Evolutionary conservation across 192 early-diverging fungal genomes (phyloP), one percentile per base, ranked within the genome.

Genomic region (Backusella parvicylindrica): DNA sequence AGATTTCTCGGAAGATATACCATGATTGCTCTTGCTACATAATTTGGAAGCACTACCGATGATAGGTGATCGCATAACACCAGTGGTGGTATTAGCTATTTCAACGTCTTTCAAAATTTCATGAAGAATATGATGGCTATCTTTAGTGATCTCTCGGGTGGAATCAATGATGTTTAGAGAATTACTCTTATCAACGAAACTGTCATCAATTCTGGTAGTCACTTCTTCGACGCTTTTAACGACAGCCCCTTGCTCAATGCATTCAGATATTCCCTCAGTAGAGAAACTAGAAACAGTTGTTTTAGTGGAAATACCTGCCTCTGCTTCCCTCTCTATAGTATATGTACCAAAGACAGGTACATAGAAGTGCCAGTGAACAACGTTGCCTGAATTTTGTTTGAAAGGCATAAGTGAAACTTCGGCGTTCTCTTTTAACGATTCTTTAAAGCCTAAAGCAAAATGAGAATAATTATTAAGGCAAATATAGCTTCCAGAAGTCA

Each of bases 331-430:
- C 6, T 31, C 37, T 23, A 36, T 4, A 23, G 70, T 37, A n/a
- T 23, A 41, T 16, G 37, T 64, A 26, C 76, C 76, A 77, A 77
- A 77, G n/a, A 77, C 64, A 37, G 76, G 76, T 9, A 67, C 49
- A 72, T 70, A 71, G 70, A 77, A 77, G 6, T 23, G 65, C 76
- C 76, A 77, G 11, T 28, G 18, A 31, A 77, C 35, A 7, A 30
- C 28, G 1, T 37, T 64, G 30, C 23, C n/a, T 43, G 41, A 12
- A 16, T 13, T 32, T 26, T 74, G n/a, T 30, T 72, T 23, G 9
- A 26, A 16, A 16, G 38, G 5, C 7, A 70, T 41, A 21, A 74
- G 38, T 13, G 32, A 18, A n/a, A 74, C 38, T 41, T 53, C 38
- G 1, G 41, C 33, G 13, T 31, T 33, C 41, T 65, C 60, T 3